These are phyloP conservation scores for Paraglomus brasilianum DNA, from an alignment of 192 early-diverging fungal genomes.

Conservation along the genomic window DNA sequence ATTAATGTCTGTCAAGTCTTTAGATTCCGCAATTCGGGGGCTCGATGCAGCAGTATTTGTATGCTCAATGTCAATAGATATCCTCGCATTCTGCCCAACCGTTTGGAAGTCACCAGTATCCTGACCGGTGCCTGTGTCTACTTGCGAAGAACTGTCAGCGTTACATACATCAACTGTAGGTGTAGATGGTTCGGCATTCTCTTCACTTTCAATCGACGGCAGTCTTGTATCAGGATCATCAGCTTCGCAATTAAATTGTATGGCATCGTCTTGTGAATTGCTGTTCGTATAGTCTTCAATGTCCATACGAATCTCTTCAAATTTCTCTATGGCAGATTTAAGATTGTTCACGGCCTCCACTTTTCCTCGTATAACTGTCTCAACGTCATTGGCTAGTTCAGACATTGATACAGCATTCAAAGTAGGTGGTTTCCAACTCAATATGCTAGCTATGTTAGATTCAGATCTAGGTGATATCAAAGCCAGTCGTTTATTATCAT, in stretches of 20 bases:
- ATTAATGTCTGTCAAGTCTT: too few species aligned
- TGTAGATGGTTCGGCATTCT: too few species aligned
- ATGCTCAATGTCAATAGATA: too few species aligned
- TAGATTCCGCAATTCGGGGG: too few species aligned
- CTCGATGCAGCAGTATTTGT: too few species aligned
- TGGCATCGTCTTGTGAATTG: slow-evolving; percentile 34
- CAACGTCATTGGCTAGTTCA: slow-evolving; percentile 32
- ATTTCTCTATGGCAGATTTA: slow-evolving; percentile 34
- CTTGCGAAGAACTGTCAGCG: too few species aligned
- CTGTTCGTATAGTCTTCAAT: slow-evolving; percentile 21
- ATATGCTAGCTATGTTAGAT: slow-evolving; percentile 48
- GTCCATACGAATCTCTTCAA: not conserved
- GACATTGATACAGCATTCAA: slow-evolving; percentile 33
- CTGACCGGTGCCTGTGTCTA: too few species aligned
- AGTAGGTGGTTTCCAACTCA: slow-evolving; percentile 50
- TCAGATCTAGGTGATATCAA: slow-evolving; percentile 52
- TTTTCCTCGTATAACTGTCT: slow-evolving; percentile 36
- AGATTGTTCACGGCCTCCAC: slow-evolving; percentile 35
- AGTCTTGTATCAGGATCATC: not conserved
- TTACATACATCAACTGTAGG: too few species aligned
- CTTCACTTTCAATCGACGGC: too few species aligned
- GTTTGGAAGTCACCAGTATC: too few species aligned
- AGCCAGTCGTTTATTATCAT: slow-evolving; percentile 27
- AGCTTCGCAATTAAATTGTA: slow-evolving; percentile 33
- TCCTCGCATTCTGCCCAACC: too few species aligned